phyloP scores from a whole-genome alignment of 2,329 filamentous ascomycete species.

The Colletotrichum tanaceti region DNA sequence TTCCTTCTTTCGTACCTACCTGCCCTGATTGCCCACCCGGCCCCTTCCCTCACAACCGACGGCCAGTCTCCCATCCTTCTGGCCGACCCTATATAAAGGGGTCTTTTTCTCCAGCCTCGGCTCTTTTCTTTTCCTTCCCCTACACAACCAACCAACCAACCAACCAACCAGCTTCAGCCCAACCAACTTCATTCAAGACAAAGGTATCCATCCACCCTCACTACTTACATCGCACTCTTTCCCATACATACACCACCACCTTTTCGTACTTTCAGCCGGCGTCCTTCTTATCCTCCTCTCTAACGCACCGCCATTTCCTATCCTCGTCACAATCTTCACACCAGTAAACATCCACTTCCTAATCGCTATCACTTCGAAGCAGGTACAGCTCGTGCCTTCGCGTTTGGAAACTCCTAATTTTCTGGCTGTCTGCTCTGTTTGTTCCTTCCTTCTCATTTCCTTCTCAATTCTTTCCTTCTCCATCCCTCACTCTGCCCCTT shows the following conservation, averaged over 20 bases:
- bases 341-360: neutral
- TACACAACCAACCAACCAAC: neutral
- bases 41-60: neutral
- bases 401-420: neutral
- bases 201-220: neutral
- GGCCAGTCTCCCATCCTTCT: neutral
- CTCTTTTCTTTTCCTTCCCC: neutral
- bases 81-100: neutral
- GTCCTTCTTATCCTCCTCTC: no score
- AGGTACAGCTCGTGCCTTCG: neutral
- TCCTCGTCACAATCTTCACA: neutral
- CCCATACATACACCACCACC: no score
- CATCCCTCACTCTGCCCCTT: neutral
- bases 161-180: neutral
- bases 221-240: neutral
- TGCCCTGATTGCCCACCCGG: neutral
- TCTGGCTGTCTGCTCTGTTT: neutral
- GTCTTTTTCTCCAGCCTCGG: neutral
- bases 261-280: neutral
- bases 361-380: neutral
- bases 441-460: neutral
- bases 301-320: neutral
- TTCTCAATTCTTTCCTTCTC: neutral
- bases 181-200: neutral
- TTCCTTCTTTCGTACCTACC: neutral